These are phyloP conservation scores for Taphrina sp. DNA, from an alignment of 1,139 yeast species.

Conservation along the genomic window DNA sequence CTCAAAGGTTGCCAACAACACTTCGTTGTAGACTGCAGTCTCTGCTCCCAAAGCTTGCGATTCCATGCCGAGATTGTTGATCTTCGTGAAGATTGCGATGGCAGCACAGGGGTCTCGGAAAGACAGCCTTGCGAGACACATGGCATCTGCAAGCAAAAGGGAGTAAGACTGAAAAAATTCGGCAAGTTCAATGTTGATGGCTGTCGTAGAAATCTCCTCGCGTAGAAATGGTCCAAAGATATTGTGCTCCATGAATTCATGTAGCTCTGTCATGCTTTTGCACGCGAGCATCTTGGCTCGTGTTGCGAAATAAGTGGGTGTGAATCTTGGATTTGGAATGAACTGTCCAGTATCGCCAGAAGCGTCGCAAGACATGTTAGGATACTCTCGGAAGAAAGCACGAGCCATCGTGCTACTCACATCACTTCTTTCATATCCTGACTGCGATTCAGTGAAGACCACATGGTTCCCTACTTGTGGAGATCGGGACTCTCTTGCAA, in stretches of 20 bases:
- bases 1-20: slow-evolving; percentile 47
- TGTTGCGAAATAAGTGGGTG: slow-evolving; percentile 16
- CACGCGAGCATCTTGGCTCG: slow-evolving; percentile 33
- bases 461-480: not conserved
- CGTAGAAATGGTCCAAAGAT: slow-evolving; percentile 36
- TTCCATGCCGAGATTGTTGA: slow-evolving; percentile 45
- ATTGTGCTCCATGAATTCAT: slow-evolving; percentile 34
- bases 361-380: too few species aligned
- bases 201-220: slow-evolving; percentile 33
- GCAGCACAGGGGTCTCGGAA: slow-evolving; percentile 48
- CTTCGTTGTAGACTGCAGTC: slow-evolving; percentile 47
- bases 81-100: slow-evolving; percentile 46
- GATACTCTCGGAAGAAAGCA: too few species aligned
- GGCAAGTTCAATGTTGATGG: slow-evolving; percentile 36
- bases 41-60: slow-evolving; percentile 48
- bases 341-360: slow-evolving; percentile 27
- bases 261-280: slow-evolving; percentile 31
- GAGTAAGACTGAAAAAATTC: slow-evolving; percentile 37
- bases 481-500: slow-evolving; percentile 1
- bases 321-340: slow-evolving; percentile 30
- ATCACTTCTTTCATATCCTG: too few species aligned
- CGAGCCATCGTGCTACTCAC: not conserved
- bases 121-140: slow-evolving; percentile 40
- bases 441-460: slow-evolving; percentile 5
- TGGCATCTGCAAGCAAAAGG: slow-evolving; percentile 39